phyloP scores from a whole-genome alignment of 2,329 filamentous ascomycete genomes.

The Colletotrichum echinochloae region DNA sequence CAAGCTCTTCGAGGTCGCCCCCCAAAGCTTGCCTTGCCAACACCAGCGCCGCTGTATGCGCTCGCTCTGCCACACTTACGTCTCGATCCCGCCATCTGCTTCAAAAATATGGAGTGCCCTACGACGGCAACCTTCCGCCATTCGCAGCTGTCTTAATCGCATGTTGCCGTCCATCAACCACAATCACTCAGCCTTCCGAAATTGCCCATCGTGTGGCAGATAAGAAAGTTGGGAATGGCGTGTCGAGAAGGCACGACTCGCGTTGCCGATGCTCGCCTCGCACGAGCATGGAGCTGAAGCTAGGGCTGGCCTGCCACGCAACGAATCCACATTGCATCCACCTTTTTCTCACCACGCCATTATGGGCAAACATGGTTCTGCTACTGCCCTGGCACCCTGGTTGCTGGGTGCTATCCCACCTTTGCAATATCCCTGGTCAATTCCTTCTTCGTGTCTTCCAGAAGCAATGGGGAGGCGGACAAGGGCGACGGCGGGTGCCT shows the following conservation, averaged over 20 bases:
- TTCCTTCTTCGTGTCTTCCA: conserved; percentile 36
- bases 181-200: background rate
- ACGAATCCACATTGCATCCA: conserved; percentile 13
- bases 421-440: conserved; percentile 33
- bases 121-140: background rate
- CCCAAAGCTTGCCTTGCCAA: background rate
- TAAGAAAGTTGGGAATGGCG: background rate
- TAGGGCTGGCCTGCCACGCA: conserved; percentile 35
- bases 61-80: conserved; percentile 8
- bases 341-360: conserved; percentile 25
- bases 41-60: conserved; percentile 20
- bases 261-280: conserved; percentile 35
- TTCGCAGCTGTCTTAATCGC: background rate
- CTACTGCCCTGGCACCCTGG: conserved; percentile 12
- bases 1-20: background rate
- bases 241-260: conserved; percentile 14
- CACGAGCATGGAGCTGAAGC: conserved; percentile 6
- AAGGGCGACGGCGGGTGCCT: conserved; percentile 15
- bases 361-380: conserved; percentile 34
- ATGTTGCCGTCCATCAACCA: too few species aligned
- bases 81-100: background rate
- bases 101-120: conserved; percentile 10
- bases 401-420: conserved; percentile 34
- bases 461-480: conserved; percentile 37
- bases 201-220: background rate